Evolutionary conservation across 2,329 filamentous ascomycete genomes (phyloP).

Genomic region (Cadophora luteo-olivacea): DNA sequence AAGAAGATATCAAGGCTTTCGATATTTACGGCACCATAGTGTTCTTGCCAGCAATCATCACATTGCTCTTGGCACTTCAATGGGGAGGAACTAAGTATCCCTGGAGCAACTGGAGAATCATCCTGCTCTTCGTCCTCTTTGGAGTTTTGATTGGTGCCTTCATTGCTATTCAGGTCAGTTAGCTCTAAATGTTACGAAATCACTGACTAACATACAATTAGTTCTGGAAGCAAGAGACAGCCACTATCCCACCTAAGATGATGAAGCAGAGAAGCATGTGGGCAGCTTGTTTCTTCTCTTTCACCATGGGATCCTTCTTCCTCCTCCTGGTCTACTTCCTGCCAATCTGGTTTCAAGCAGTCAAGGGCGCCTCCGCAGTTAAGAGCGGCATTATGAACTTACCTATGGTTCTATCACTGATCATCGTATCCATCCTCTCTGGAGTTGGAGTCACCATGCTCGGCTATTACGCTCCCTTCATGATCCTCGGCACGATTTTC

Average conservation of each 20-base stretch:
- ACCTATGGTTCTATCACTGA: slow-evolving; percentile 45
- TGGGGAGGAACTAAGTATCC: slow-evolving; percentile 49
- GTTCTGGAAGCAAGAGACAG: slow-evolving; percentile 47
- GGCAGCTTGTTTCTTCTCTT: slow-evolving; percentile 44
- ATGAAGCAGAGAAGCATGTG: slow-evolving; percentile 48
- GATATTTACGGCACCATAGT: slow-evolving; percentile 47
- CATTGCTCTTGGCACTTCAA: slow-evolving; percentile 49
- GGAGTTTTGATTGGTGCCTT: slow-evolving; percentile 43
- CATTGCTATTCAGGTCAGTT: slow-evolving; percentile 42
- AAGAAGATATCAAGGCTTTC: slow-evolving; percentile 41
- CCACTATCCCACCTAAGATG: slow-evolving; percentile 50
- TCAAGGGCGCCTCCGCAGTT: slow-evolving; percentile 51
- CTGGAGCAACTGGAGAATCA: slow-evolving; percentile 45
- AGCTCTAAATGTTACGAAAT: too few species aligned
- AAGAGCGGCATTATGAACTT: slow-evolving; percentile 52
- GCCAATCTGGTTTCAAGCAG: slow-evolving; percentile 57
- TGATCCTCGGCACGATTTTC: slow-evolving; percentile 58
- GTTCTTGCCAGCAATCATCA: slow-evolving; percentile 47
- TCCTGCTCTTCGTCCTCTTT: slow-evolving; percentile 46
- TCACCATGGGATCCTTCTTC: slow-evolving; percentile 46
- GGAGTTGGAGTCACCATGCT: slow-evolving; percentile 47
- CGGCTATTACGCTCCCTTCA: slow-evolving; percentile 67
- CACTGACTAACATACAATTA: neutral
- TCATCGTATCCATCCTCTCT: slow-evolving; percentile 36
- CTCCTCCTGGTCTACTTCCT: slow-evolving; percentile 52